A percentile compares a stretch with the other conserved stretches of the same genome.
These are phyloP conservation scores for Bacidia gigantensis DNA, from an alignment of 495 filamentous ascomycete species.

Conservation along the genomic window DNA sequence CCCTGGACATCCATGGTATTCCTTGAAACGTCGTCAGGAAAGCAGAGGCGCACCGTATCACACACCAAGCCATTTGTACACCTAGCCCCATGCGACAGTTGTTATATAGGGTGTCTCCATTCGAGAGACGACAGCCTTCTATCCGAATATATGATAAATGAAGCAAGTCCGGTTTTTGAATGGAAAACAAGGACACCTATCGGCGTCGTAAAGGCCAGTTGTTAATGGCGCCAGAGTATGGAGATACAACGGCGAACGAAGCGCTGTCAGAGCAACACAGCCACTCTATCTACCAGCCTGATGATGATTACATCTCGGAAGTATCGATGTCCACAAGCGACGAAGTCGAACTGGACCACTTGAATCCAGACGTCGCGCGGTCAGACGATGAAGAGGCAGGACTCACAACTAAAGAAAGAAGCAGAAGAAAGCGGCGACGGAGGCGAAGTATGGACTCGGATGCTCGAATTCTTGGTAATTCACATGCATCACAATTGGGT, in stretches of 20 bases:
- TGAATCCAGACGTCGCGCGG: slow-evolving; percentile 54
- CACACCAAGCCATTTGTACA: too few relatives aligned
- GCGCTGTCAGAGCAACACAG: background rate
- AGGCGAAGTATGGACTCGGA: slow-evolving; percentile 56
- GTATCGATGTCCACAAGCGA: slow-evolving; percentile 34
- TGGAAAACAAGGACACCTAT: slow-evolving; percentile 8
- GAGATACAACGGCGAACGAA: background rate
- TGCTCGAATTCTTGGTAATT: slow-evolving; percentile 48
- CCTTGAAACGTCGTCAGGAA: too few relatives aligned
- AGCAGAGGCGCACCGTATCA: too few relatives aligned
- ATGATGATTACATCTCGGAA: slow-evolving; percentile 28
- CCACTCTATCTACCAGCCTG: slow-evolving; percentile 9
- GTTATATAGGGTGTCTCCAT: too few relatives aligned
- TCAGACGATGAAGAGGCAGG: slow-evolving; percentile 85
- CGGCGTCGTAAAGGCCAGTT: slow-evolving; percentile 5
- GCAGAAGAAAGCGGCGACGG: slow-evolving; percentile 49
- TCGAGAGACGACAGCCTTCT: too few relatives aligned
- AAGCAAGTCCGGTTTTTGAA: background rate
- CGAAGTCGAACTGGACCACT: slow-evolving; percentile 42
- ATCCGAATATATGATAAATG: too few relatives aligned
- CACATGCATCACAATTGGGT: slow-evolving; percentile 31
- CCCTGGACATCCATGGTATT: too few relatives aligned
- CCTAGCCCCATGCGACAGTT: too few relatives aligned
- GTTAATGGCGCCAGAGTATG: background rate
- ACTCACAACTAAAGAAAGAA: slow-evolving; percentile 57